Evolutionary conservation across 2,329 filamentous ascomycete species (phyloP).

Genomic region (Sclerotinia borealis): DNA sequence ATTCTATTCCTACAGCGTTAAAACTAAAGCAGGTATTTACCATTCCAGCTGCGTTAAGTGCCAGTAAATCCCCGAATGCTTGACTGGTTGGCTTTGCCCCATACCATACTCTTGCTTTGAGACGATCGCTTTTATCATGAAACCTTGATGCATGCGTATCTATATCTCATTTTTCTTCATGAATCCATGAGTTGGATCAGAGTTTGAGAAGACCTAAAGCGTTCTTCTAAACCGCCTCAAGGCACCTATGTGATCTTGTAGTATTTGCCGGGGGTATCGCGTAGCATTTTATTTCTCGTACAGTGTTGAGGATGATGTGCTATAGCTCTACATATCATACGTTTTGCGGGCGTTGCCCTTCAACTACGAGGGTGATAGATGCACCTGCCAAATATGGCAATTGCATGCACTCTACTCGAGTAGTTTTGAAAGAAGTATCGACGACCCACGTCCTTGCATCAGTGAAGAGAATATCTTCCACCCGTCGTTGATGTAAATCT

Average conservation of each 20-base stretch:
- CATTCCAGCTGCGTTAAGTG: background rate
- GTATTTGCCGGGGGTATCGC: background rate
- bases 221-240: background rate
- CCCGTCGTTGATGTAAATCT: background rate
- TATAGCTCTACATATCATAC: no score
- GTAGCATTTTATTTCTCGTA: background rate
- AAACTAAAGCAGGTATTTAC: background rate
- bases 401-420: background rate
- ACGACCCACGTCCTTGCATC: background rate
- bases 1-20: background rate
- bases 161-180: background rate
- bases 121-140: background rate
- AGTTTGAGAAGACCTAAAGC: background rate
- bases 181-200: background rate
- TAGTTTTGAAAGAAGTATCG: background rate
- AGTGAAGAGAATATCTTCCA: background rate
- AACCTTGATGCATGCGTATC: background rate
- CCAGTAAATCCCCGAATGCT: background rate
- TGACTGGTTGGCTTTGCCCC: background rate
- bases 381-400: background rate
- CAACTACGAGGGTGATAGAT: background rate
- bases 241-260: background rate
- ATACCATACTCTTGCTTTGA: background rate
- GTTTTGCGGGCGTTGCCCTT: background rate
- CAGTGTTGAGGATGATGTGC: no score